Evolutionary conservation across 768 basidiomycete species (phyloP).

Genomic region (Mrakia hoshinonis): DNA sequence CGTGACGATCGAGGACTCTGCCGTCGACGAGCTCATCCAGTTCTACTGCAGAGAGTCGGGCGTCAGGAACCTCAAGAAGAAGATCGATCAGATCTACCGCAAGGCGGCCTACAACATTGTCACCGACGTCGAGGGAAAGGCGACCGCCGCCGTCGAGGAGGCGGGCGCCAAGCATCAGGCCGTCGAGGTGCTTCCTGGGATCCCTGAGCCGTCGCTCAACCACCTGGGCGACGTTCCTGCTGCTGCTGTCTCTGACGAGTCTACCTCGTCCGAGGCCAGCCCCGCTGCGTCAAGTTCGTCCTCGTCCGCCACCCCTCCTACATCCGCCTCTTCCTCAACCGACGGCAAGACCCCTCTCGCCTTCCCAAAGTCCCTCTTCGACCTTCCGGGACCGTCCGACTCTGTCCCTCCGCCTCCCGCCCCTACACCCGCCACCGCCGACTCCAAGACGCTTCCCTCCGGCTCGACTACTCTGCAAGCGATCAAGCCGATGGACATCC

Average conservation of each 20-base stretch:
- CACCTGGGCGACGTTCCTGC: constrained; percentile 35
- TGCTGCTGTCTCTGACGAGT: constrained; percentile 16
- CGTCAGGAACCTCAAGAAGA: constrained; percentile 92
- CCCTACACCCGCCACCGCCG: background rate
- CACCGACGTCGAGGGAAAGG: constrained; percentile 39
- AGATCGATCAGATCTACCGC: constrained; percentile 94
- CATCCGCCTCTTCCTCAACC: constrained; percentile 20
- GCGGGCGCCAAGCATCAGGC: constrained; percentile 37
- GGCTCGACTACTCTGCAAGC: constrained; percentile 16
- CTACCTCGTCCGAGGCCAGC: constrained; percentile 11
- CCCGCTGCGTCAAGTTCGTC: too few species aligned
- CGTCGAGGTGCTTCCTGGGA: constrained; percentile 44
- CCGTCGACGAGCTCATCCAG: constrained; percentile 82
- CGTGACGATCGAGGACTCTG: constrained; percentile 62
- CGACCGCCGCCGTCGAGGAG: constrained; percentile 32
- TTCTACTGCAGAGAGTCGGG: constrained; percentile 97
- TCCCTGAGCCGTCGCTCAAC: constrained; percentile 42
- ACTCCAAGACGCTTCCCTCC: background rate
- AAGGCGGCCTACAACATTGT: constrained; percentile 91
- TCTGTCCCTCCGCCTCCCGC: background rate
- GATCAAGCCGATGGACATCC: constrained; percentile 65
- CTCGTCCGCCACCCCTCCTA: constrained; percentile 15
- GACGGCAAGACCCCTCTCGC: constrained; percentile 18
- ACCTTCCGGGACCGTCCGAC: background rate
- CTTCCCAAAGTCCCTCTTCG: background rate